Evolutionary conservation across 768 basidiomycete species (phyloP).

Genomic region (Boletus sp.): DNA sequence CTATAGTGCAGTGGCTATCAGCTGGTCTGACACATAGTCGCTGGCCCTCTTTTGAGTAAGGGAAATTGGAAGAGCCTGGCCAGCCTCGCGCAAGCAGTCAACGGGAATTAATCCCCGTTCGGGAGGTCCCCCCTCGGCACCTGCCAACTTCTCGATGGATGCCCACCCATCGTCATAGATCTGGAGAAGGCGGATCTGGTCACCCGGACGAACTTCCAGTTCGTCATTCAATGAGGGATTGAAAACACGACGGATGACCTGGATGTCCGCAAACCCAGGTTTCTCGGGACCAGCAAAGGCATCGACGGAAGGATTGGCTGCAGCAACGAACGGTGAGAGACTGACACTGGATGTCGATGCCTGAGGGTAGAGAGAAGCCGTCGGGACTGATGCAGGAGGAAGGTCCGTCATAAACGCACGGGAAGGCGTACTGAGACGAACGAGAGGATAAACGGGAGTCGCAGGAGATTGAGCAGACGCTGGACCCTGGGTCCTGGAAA

Average conservation of each 20-base stretch:
- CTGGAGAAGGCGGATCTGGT: slow-evolving; percentile 49
- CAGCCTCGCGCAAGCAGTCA: slow-evolving; percentile 56
- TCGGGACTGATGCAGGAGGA: slow-evolving; percentile 10
- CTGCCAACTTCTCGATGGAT: slow-evolving; percentile 46
- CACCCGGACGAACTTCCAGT: slow-evolving; percentile 47
- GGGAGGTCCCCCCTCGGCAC: background rate
- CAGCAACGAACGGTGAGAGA: background rate
- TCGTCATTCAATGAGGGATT: slow-evolving; percentile 57
- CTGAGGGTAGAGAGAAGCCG: slow-evolving; percentile 12
- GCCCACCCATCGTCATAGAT: slow-evolving; percentile 74
- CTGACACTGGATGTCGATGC: background rate
- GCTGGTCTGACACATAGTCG: slow-evolving; percentile 25
- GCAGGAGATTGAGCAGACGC: slow-evolving; percentile 13
- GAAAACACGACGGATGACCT: slow-evolving; percentile 56
- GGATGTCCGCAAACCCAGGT: slow-evolving; percentile 38
- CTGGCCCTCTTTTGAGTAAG: slow-evolving; percentile 47
- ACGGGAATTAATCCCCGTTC: slow-evolving; percentile 59
- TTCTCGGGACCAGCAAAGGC: slow-evolving; percentile 36
- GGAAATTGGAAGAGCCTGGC: slow-evolving; percentile 47
- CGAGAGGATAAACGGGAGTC: slow-evolving; percentile 20
- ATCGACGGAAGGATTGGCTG: slow-evolving; percentile 19
- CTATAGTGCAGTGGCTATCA: background rate
- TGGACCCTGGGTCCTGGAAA: background rate
- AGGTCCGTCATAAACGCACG: slow-evolving; percentile 13
- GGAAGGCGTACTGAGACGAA: slow-evolving; percentile 17